Conservation (phyloP, 1,139 yeast species). For the Barnettozyma hawaiiensis region DNA sequence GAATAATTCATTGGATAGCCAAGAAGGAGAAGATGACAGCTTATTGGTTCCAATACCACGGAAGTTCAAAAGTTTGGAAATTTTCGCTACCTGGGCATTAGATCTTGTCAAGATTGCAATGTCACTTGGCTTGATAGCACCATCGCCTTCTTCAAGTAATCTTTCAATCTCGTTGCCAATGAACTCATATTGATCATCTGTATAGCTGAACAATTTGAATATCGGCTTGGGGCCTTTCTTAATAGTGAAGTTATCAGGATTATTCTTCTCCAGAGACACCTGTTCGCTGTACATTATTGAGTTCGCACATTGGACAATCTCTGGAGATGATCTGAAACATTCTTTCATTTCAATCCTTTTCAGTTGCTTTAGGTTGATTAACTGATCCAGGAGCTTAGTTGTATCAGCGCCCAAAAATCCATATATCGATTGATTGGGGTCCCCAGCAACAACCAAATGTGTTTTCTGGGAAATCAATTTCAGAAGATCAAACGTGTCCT, state of each 20-base stretch:
- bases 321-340: conserved; percentile 56
- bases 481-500: conserved; percentile 43
- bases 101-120: conserved; percentile 50
- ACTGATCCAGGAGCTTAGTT: conserved; percentile 23
- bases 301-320: conserved; percentile 42
- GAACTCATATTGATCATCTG: conserved; percentile 37
- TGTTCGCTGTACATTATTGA: conserved; percentile 22
- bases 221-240: conserved; percentile 30
- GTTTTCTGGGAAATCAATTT: conserved; percentile 33
- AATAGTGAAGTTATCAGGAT: conserved; percentile 4
- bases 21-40: conserved; percentile 43
- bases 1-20: conserved; percentile 49
- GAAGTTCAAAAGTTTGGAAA: conserved; percentile 36
- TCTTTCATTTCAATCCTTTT: conserved; percentile 37
- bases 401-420: conserved; percentile 52
- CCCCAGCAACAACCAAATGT: conserved; percentile 68
- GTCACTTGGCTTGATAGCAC: conserved; percentile 43
- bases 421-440: conserved; percentile 67
- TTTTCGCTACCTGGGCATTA: conserved; percentile 45
- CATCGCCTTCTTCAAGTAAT: conserved; percentile 41
- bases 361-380: conserved; percentile 18
- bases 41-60: conserved; percentile 41
- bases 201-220: conserved; percentile 27
- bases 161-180: conserved; percentile 42
- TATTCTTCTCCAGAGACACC: background rate